phyloP scores from a whole-genome alignment of 306 rosid genomes.

The Trifolium repens region DNA sequence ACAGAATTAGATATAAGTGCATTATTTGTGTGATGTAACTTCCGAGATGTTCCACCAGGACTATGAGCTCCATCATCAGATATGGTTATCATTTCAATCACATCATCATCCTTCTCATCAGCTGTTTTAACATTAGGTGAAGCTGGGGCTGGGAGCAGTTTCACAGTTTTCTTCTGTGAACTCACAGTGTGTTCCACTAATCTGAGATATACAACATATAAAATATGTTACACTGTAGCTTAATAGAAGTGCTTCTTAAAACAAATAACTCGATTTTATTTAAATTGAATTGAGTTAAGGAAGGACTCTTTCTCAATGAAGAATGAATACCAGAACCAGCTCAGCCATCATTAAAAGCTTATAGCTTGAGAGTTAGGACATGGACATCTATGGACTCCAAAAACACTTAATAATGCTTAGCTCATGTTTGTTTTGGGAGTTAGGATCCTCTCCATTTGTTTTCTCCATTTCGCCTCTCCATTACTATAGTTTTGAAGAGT shows the following conservation, averaged over 20 bases:
- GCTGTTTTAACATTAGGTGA: constrained; percentile 45
- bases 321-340: constrained; percentile 28
- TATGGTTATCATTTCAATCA: constrained; percentile 51
- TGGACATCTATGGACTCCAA: constrained; percentile 32
- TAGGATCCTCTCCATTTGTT: too few species aligned
- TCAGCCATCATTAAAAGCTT: constrained; percentile 14
- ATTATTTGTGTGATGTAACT: constrained; percentile 38
- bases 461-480: too few species aligned
- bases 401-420: constrained; percentile 27
- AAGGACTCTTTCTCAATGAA: constrained; percentile 20
- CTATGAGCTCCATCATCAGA: constrained; percentile 57
- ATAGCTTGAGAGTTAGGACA: constrained; percentile 31
- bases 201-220: constrained; percentile 47
- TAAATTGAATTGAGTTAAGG: constrained; percentile 30
- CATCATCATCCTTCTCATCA: constrained; percentile 48
- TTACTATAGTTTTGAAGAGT: too few species aligned
- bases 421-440: constrained; percentile 1
- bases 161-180: constrained; percentile 45
- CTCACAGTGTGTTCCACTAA: constrained; percentile 46
- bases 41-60: constrained; percentile 42
- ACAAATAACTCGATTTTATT: constrained; percentile 8
- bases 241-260: constrained; percentile 37
- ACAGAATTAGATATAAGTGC: constrained; percentile 38
- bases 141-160: constrained; percentile 41
- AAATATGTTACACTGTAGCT: constrained; percentile 33